Percentiles rank a stretch among this genome's conserved stretches.
Evolutionary conservation across 257 asterid species (phyloP).

Genomic region (Anisodus tanguticus): DNA sequence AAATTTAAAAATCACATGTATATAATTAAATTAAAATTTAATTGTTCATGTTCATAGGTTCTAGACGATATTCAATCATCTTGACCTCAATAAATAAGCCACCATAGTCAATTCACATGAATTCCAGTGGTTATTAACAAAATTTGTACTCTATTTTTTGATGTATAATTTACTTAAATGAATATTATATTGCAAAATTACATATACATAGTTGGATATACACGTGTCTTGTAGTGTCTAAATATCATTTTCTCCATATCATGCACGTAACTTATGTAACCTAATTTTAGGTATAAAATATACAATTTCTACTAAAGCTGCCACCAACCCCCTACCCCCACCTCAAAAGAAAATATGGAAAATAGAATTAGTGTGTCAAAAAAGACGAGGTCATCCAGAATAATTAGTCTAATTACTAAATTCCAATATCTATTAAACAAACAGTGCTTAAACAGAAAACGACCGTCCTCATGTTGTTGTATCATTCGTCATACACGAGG

Average conservation of each 20-base stretch:
- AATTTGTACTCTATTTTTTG: background rate
- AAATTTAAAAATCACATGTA: no score
- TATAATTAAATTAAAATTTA: no score
- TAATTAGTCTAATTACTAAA: background rate
- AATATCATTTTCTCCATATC: background rate
- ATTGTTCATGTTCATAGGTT: background rate
- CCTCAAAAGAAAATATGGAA: background rate
- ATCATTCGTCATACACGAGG: constrained; percentile 33
- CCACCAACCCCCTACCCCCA: background rate
- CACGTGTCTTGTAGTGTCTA: background rate
- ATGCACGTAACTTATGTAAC: background rate
- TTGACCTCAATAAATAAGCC: background rate
- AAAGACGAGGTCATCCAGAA: background rate
- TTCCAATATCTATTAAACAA: background rate
- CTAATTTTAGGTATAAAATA: background rate
- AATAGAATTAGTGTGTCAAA: background rate
- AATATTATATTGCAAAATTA: no score
- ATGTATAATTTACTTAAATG: background rate
- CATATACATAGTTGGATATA: background rate
- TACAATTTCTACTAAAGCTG: background rate
- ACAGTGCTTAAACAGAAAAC: constrained; percentile 20
- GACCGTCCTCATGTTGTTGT: constrained; percentile 18
- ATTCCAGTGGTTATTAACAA: background rate
- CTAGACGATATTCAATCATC: background rate
- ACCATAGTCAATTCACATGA: background rate